Evolutionary conservation across 495 filamentous ascomycete species (phyloP).

Genomic region (Talaromyces liani): DNA sequence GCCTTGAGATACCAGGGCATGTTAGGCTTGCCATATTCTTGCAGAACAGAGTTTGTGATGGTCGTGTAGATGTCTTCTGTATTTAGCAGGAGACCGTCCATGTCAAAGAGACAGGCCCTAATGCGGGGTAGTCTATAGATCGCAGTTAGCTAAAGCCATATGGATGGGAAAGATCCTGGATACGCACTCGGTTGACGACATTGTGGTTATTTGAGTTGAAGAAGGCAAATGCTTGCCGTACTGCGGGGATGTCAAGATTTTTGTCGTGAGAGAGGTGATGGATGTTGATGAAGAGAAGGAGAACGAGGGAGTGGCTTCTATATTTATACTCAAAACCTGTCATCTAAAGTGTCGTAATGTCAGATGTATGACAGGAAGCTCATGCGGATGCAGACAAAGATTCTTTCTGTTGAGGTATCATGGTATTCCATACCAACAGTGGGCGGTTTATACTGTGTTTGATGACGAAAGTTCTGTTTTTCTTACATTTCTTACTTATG

Average conservation of each 20-base stretch:
- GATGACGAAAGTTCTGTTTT: neutral
- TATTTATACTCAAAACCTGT: neutral
- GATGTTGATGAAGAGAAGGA: neutral
- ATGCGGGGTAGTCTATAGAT: constrained; percentile 59
- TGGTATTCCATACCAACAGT: neutral
- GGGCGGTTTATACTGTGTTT: neutral
- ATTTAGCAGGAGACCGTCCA: constrained; percentile 93
- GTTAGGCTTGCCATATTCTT: constrained; percentile 57
- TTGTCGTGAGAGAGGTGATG: neutral
- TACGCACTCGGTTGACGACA: constrained; percentile 4
- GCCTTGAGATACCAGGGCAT: constrained; percentile 95
- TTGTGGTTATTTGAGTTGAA: neutral
- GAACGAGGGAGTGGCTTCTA: neutral
- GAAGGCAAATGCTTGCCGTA: neutral
- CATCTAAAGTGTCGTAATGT: neutral
- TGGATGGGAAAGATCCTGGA: neutral
- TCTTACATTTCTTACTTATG: neutral
- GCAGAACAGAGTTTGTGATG: constrained; percentile 74
- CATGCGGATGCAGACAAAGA: neutral
- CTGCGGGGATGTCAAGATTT: neutral
- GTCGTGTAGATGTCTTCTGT: constrained; percentile 88
- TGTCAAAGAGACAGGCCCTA: constrained; percentile 94
- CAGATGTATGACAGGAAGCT: neutral
- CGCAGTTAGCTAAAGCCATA: neutral
- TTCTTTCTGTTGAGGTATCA: neutral